phyloP scores from a whole-genome alignment of 108 stramenopile species.

The Cyclostephanos tholiformis region DNA sequence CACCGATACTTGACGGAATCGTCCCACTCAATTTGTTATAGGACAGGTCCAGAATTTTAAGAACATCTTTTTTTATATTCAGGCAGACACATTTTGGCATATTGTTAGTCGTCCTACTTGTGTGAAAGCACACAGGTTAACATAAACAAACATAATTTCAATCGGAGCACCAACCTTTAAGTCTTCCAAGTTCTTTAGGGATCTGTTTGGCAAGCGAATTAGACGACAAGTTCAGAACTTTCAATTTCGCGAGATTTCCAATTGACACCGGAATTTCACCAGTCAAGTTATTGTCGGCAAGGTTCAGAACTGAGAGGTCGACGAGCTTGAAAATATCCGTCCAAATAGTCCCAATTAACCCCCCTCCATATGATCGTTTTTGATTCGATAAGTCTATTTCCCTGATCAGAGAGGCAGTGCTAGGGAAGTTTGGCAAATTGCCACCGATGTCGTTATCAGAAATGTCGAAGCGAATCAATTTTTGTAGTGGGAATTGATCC shows the following conservation, averaged over 20 bases:
- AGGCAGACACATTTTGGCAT: neutral
- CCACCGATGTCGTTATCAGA: slow-evolving; percentile 4
- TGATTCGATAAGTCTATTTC: neutral
- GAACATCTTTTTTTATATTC: neutral
- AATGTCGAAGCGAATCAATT: neutral
- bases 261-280: neutral
- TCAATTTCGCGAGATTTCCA: neutral
- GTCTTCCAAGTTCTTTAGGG: neutral
- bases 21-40: neutral
- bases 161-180: neutral
- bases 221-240: neutral
- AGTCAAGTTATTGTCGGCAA: neutral
- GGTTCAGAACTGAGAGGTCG: neutral
- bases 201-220: neutral
- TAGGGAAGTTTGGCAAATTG: neutral
- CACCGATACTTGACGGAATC: neutral
- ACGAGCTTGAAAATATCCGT: neutral
- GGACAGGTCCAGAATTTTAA: slow-evolving; percentile 1
- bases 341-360: neutral
- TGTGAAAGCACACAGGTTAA: no score
- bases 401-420: slow-evolving; percentile 1
- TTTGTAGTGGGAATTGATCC: neutral
- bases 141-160: neutral
- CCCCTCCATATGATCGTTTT: neutral
- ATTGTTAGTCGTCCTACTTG: no score